Conservation (phyloP, 2,329 filamentous ascomycete genomes). For the Pseudogymnoascus sp. region DNA sequence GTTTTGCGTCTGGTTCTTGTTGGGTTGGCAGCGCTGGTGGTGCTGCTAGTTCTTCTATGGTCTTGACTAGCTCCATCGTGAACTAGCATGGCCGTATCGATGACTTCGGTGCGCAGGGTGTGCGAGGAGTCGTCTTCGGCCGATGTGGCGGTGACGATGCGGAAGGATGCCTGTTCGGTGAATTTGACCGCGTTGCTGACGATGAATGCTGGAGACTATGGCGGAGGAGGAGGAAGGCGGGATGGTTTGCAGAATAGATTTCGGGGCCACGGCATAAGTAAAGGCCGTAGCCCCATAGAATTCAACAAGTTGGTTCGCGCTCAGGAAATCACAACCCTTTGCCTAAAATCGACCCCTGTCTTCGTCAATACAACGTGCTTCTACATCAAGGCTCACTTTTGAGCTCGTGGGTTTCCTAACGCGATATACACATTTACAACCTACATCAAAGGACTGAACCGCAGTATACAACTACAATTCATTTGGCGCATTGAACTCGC, state of each 20-base stretch:
- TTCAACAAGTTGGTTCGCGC: no score
- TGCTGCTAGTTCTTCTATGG: slow-evolving; percentile 16
- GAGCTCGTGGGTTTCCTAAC: no score
- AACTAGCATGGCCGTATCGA: slow-evolving; percentile 50
- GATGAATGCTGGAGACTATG: slow-evolving; percentile 23
- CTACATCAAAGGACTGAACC: no score
- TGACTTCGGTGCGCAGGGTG: slow-evolving; percentile 43
- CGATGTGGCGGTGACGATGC: slow-evolving; percentile 35
- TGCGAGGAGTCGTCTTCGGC: slow-evolving; percentile 37
- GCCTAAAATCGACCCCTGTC: no score
- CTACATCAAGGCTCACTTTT: no score
- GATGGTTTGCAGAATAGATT: neutral
- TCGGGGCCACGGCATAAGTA: no score
- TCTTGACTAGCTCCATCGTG: slow-evolving; percentile 35
- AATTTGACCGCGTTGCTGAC: slow-evolving; percentile 56
- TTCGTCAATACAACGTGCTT: no score
- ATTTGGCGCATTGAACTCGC: no score
- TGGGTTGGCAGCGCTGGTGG: slow-evolving; percentile 17
- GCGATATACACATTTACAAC: no score
- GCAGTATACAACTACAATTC: no score
- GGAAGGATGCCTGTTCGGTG: slow-evolving; percentile 48
- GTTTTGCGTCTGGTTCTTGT: slow-evolving; percentile 23
- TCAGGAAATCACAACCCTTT: no score
- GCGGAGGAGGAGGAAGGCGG: neutral
- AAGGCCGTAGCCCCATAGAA: no score